Conservation (phyloP, 371 early-diverging fungal genomes). For the Actinomucor elegans region DNA sequence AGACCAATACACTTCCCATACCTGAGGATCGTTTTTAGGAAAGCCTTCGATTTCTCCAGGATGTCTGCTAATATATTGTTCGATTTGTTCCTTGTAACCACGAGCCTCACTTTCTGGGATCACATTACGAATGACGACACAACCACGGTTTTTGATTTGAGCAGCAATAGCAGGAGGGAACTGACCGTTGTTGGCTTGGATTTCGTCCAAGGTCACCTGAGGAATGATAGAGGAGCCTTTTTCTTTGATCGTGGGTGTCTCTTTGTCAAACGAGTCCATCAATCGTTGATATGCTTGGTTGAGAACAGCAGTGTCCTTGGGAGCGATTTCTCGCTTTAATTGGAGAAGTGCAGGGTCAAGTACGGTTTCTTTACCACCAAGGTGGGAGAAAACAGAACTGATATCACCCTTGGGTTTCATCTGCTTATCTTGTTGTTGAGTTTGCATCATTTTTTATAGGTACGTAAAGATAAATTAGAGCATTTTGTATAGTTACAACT, state of each 20-base stretch:
- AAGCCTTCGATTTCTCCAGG: slow-evolving; percentile 24
- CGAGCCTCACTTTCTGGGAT: slow-evolving; percentile 27
- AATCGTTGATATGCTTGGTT: slow-evolving; percentile 30
- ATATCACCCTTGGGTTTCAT: slow-evolving; percentile 39
- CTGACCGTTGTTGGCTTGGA: slow-evolving; percentile 29
- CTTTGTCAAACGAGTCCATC: slow-evolving; percentile 24
- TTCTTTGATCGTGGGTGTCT: slow-evolving; percentile 22
- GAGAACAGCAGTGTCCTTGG: slow-evolving; percentile 22
- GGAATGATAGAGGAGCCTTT: slow-evolving; percentile 34
- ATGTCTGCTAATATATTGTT: slow-evolving; percentile 29
- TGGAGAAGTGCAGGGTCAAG: slow-evolving; percentile 26
- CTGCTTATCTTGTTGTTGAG: background rate
- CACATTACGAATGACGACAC: slow-evolving; percentile 33
- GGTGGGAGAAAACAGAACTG: slow-evolving; percentile 37
- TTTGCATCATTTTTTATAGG: background rate
- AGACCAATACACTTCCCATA: slow-evolving; percentile 45
- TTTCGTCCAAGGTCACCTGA: slow-evolving; percentile 25
- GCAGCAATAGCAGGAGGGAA: slow-evolving; percentile 26
- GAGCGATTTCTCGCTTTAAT: slow-evolving; percentile 28
- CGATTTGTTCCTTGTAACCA: slow-evolving; percentile 32
- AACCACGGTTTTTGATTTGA: slow-evolving; percentile 32
- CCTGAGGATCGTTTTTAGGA: slow-evolving; percentile 35
- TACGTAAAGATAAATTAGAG: too few relatives aligned
- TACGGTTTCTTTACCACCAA: slow-evolving; percentile 27
- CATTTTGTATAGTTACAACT: too few relatives aligned